Evolutionary conservation across 2,329 filamentous ascomycete species (phyloP).

Genomic region (Sclerotiophoma versabilis): DNA sequence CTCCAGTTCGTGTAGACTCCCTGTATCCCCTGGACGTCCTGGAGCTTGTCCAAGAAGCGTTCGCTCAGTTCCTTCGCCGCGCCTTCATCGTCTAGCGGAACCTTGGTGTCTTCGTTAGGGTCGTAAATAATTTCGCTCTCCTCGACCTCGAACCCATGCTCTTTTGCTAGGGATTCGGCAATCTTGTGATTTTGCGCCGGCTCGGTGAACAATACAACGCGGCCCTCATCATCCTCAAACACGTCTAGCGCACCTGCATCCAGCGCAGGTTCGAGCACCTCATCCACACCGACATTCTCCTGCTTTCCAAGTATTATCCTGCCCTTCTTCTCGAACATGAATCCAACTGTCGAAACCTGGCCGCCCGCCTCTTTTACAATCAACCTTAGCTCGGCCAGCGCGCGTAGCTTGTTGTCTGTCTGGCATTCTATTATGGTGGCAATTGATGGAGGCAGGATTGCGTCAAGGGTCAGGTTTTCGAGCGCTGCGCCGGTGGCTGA

Average conservation of each 20-base stretch:
- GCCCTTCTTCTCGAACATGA: conserved; percentile 85
- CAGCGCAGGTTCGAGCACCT: conserved; percentile 80
- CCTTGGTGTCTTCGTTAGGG: conserved; percentile 79
- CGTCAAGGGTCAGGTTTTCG: conserved; percentile 81
- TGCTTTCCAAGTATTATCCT: conserved; percentile 72
- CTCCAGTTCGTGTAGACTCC: conserved; percentile 76
- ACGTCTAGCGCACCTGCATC: conserved; percentile 84
- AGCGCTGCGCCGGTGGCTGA: conserved; percentile 76
- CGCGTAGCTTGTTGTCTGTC: conserved; percentile 79
- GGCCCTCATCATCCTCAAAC: conserved; percentile 71
- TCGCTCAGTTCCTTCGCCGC: conserved; percentile 63
- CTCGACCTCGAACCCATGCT: conserved; percentile 71
- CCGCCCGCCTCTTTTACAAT: conserved; percentile 77
- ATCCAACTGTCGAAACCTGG: conserved; percentile 74
- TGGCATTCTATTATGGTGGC: conserved; percentile 85
- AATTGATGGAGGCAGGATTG: conserved; percentile 75
- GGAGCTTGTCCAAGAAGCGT: conserved; percentile 65
- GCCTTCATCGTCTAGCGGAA: conserved; percentile 65
- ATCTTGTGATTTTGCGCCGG: conserved; percentile 70
- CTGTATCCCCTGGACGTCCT: conserved; percentile 79
- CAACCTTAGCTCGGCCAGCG: conserved; percentile 74
- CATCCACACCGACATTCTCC: conserved; percentile 65
- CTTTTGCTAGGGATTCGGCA: conserved; percentile 68
- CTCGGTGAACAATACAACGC: conserved; percentile 74
- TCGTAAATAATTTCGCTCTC: conserved; percentile 85